A percentile compares a stretch with the other conserved stretches of the same genome.
Evolutionary conservation across 148 eudicot species (phyloP).

Genomic region (Salicornia ramosissima): DNA sequence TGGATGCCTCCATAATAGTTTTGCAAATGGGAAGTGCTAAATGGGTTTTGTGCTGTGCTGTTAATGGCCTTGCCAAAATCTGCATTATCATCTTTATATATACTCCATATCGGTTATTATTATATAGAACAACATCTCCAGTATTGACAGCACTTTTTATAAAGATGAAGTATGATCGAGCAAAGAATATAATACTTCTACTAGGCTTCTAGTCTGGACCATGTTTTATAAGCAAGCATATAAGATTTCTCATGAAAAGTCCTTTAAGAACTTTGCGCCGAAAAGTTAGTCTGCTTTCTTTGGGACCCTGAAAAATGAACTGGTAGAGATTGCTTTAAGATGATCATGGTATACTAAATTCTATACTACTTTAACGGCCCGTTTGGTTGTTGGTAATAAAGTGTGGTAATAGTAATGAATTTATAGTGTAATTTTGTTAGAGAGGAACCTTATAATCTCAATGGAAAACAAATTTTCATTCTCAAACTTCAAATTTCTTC

Average conservation of each 20-base stretch:
- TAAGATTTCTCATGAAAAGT: conserved; percentile 1
- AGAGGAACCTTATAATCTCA: too few species aligned
- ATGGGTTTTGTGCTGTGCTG: conserved; percentile 16
- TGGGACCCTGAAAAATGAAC: conserved; percentile 8
- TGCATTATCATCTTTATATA: conserved; percentile 4
- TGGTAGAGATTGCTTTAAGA: conserved; percentile 5
- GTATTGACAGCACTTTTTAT: conserved; percentile 11
- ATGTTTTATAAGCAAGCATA: conserved; percentile 6
- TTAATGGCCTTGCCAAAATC: conserved; percentile 1
- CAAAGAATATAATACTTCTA: background rate
- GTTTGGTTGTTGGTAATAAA: too few species aligned
- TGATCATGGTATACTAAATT: background rate
- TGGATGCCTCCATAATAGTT: background rate
- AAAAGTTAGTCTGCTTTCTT: conserved; percentile 20
- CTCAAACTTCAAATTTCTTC: too few species aligned
- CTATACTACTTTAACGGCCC: too few species aligned
- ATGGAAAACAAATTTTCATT: too few species aligned
- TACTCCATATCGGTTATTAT: background rate
- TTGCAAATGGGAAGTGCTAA: background rate
- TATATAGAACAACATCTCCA: conserved; percentile 8
- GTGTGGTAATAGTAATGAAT: too few species aligned
- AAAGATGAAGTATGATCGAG: conserved; percentile 14
- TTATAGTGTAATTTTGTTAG: too few species aligned
- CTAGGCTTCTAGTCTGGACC: conserved; percentile 16
- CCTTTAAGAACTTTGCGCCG: conserved; percentile 8